Evolutionary conservation across 441 rosid species (phyloP), one percentile per base, ranked within the genome.

Genomic region (Aleurites moluccanus): DNA sequence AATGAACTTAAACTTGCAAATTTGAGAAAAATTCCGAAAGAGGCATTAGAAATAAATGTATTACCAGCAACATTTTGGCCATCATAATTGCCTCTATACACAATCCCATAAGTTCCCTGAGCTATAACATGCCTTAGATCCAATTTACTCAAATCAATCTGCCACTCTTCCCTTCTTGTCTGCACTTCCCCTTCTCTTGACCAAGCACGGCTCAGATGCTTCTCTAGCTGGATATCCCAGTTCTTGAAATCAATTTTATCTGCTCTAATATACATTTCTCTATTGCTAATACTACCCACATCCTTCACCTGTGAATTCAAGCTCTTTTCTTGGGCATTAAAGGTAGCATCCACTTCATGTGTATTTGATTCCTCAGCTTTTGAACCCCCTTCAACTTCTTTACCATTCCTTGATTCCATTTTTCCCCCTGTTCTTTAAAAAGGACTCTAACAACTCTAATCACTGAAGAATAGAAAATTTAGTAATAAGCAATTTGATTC

Each of bases 11-110:
- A n/a, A n/a, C n/a, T n/a, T n/a, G n/a, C 38, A 63, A 69, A 18
- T 8, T 16, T 50, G 13, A 64, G 6, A 23, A 27, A 60, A 52
- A 15, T n/a, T 14, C 62, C 53, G 21, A 15, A 40, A n/a, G n/a
- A n/a, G n/a, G n/a, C n/a, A n/a, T n/a, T n/a, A n/a, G n/a, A n/a
- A n/a, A n/a, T n/a, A n/a, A n/a, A 20, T 2, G 56, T 6, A 25
- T 44, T 86, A 94, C 97, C 98, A 69, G 98, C 97, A 79, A 94
- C 95, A 72, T 82, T 93, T 83, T 87, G 91, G 73, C 73, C 80
- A 79, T 94, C 96, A 73, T 94, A 94, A 49, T 67, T 76, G 56
- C 90, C 96, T 27, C 86, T 81, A 64, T 88, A 90, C 45, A 94
- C 95, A 2, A 81, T 87, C 20, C 98, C 98, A 75, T 88, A 92